Evolutionary conservation across 495 filamentous ascomycete genomes (phyloP), one percentile per base, ranked within the genome.

Genomic region (Articulospora tetracladia): DNA sequence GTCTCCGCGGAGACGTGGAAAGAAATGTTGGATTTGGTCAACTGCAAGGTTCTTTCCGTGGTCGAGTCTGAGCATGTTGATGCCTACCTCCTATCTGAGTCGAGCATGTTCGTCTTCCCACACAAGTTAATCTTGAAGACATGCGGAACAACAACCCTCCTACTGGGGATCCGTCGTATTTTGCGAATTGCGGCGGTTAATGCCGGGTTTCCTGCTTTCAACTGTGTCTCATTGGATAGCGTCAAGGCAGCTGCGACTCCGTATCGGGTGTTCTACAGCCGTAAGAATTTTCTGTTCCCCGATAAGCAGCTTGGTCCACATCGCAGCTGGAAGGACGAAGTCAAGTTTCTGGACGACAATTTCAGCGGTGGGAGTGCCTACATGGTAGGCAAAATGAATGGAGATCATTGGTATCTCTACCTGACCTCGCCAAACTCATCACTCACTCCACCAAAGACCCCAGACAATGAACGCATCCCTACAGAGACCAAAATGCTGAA

Each of bases 381-480:
- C 75, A 95, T 98, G 93, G 94, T 99, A 62, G 95, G 95, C 64
- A 97, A 96, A 74, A 97, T 98, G 92, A 99, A 99, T 68, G 93
- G 94, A 61, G 95, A 98, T 74, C 95, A 99, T 68, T 99, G 95
- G 95, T 98, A 98, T 69, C 77, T 99, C 39, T 99, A 98, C 73
- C 83, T 97, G 70, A 99, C 95, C 30, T 88, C 90, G 54, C 92
- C 95, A 19, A 82, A 88, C 68, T 88, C 81, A 11, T 73, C 84
- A 63, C 79, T 97, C 58, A 97, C 92, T 0, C 95, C 93, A 13
- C 94, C 95, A 58, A 77, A 84, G 8, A 96, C 87, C 20, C 93
- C 94, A 1, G 76, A 80, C 28, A 59, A 60, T 20, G 66, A 75
- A 44, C 65, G 73, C 58, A 26, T 55, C 15, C 56, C 57, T n/a